Evolutionary conservation across 805 yeast genomes (phyloP).

Genomic region (Cephaloascus albidus): DNA sequence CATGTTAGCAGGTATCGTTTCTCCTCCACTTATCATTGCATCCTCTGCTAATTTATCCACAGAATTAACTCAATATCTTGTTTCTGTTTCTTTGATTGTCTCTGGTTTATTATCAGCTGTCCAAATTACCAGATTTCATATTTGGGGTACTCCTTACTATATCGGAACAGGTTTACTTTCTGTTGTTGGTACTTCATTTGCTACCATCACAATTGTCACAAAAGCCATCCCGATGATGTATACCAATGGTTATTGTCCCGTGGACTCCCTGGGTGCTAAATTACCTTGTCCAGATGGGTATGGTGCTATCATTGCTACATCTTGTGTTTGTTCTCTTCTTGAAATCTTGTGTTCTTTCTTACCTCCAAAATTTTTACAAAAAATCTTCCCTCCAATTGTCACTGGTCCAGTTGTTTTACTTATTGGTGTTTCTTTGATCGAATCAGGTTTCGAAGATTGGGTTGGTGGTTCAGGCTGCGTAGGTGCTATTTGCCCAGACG

Average conservation of each 20-base stretch:
- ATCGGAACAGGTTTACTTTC: conserved; percentile 85
- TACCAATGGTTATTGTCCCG: conserved; percentile 55
- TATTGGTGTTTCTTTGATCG: conserved; percentile 65
- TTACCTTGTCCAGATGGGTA: conserved; percentile 86
- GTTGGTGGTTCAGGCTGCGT: conserved; percentile 76
- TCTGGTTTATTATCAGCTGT: conserved; percentile 63
- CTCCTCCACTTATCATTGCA: conserved; percentile 75
- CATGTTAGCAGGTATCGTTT: conserved; percentile 85
- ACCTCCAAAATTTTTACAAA: conserved; percentile 65
- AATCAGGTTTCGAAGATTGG: conserved; percentile 76
- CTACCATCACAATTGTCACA: conserved; percentile 73
- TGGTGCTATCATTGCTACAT: conserved; percentile 79
- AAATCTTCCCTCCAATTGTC: conserved; percentile 78
- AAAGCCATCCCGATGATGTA: conserved; percentile 81
- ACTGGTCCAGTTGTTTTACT: conserved; percentile 89
- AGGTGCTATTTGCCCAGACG: conserved; percentile 33
- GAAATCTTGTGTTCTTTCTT: conserved; percentile 68
- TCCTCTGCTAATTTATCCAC: conserved; percentile 47
- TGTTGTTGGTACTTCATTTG: conserved; percentile 87
- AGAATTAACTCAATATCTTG: conserved; percentile 48
- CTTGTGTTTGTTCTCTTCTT: conserved; percentile 66
- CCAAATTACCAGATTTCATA: conserved; percentile 76
- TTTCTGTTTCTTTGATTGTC: conserved; percentile 62
- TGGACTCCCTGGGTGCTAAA: conserved; percentile 50
- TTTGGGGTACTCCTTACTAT: conserved; percentile 63